Evolutionary conservation across 495 filamentous ascomycete genomes (phyloP).

Genomic region (Penicillium angulare): DNA sequence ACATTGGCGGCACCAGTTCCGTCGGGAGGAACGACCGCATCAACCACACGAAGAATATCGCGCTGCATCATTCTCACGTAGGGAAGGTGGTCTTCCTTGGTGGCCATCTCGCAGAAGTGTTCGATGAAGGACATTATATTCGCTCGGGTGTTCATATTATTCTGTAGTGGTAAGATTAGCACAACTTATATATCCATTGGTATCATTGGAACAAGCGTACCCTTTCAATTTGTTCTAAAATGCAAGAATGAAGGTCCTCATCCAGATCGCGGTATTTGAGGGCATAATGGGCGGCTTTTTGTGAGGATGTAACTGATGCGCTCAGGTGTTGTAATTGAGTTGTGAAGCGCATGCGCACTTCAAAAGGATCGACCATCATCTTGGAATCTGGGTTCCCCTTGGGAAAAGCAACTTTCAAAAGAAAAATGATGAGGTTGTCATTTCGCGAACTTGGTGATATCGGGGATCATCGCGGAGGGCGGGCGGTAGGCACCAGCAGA

Average conservation of each 20-base stretch:
- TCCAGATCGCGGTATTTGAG: constrained; percentile 88
- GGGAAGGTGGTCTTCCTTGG: constrained; percentile 66
- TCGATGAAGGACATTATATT: constrained; percentile 99
- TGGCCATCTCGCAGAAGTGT: constrained; percentile 83
- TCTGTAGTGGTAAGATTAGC: constrained; percentile 44
- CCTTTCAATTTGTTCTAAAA: constrained; percentile 88
- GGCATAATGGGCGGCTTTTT: constrained; percentile 93
- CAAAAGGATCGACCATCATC: constrained; percentile 90
- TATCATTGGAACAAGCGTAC: constrained; percentile 55
- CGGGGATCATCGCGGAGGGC: too few relatives aligned
- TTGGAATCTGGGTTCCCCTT: background rate
- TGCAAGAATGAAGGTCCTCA: constrained; percentile 96
- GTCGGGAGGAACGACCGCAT: constrained; percentile 77
- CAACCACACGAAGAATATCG: constrained; percentile 85
- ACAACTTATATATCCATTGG: too few relatives aligned
- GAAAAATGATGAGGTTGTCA: too few relatives aligned
- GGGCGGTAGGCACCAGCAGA: too few relatives aligned
- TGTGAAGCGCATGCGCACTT: constrained; percentile 97
- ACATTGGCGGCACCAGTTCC: constrained; percentile 91
- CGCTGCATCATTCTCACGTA: constrained; percentile 93
- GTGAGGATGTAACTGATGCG: constrained; percentile 80
- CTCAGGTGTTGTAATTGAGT: constrained; percentile 82
- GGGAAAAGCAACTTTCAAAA: background rate
- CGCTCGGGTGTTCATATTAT: constrained; percentile 92
- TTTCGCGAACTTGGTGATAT: too few relatives aligned